A percentile compares a stretch with the other conserved stretches of the same genome.
phyloP scores from a whole-genome alignment of 495 filamentous ascomycete species.

The Extremus antarcticus region DNA sequence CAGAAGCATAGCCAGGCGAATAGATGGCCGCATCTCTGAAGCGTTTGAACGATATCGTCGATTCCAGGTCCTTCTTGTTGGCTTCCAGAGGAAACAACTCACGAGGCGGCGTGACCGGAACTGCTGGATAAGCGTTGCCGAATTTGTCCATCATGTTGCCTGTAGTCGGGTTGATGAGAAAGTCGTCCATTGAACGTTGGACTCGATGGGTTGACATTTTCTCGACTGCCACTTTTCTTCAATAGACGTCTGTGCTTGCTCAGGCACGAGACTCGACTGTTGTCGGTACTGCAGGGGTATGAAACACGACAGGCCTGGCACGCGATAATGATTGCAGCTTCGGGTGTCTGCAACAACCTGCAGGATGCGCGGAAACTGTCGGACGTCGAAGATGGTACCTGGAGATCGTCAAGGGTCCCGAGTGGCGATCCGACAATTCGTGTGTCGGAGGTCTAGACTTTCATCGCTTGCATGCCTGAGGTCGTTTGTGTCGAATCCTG shows the following conservation, averaged over 20 bases:
- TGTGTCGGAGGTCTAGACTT: background rate
- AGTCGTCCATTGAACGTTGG: slow-evolving; percentile 13
- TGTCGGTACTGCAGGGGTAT: slow-evolving; percentile 1
- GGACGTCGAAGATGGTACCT: background rate
- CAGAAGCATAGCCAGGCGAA: slow-evolving; percentile 13
- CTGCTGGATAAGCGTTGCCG: background rate
- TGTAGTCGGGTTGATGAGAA: slow-evolving; percentile 12
- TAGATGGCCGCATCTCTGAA: slow-evolving; percentile 13
- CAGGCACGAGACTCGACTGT: background rate
- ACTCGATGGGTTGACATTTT: background rate
- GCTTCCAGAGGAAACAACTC: background rate
- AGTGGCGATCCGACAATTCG: background rate
- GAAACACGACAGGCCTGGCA: slow-evolving; percentile 9
- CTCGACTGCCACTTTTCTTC: background rate
- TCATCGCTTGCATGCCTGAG: background rate
- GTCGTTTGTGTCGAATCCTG: background rate
- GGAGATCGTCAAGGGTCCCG: slow-evolving; percentile 1
- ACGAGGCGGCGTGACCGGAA: background rate
- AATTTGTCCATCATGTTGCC: background rate
- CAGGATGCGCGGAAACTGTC: slow-evolving; percentile 3
- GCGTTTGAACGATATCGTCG: background rate
- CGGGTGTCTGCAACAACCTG: background rate
- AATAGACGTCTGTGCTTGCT: background rate
- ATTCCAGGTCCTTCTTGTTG: background rate
- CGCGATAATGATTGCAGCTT: slow-evolving; percentile 9